phyloP scores from a whole-genome alignment of 768 basidiomycete genomes.

The Holtermannia corniformis region DNA sequence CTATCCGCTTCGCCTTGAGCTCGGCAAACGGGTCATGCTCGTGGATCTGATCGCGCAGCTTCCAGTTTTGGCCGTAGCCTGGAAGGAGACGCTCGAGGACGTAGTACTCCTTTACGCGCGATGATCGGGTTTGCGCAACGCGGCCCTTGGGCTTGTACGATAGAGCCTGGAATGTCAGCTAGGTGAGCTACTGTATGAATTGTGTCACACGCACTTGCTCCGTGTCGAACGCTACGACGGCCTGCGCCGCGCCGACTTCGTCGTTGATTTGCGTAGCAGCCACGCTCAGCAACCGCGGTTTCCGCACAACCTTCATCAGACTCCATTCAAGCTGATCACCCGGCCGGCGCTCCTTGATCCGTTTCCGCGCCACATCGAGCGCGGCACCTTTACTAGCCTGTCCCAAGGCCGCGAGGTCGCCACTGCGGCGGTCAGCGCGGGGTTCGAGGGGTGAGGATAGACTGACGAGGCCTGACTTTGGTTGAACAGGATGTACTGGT shows the following conservation, averaged over 20 bases:
- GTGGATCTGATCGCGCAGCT: not conserved
- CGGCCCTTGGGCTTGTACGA: not conserved
- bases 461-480: not conserved
- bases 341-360: not conserved
- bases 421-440: too few relatives aligned
- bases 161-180: not conserved
- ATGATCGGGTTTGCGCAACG: not conserved
- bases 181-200: not conserved
- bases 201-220: not conserved
- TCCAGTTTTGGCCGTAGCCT: not conserved
- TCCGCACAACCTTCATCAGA: not conserved
- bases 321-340: not conserved
- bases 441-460: too few relatives aligned
- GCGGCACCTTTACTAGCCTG: not conserved
- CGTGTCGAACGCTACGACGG: not conserved
- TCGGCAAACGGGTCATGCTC: not conserved
- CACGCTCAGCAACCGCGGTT: not conserved
- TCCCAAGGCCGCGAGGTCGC: not conserved
- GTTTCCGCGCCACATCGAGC: not conserved
- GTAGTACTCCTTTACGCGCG: not conserved
- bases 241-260: not conserved
- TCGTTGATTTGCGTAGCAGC: not conserved
- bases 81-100: not conserved
- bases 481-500: not conserved
- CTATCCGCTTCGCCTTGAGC: not conserved